Conservation (phyloP, 2,329 filamentous ascomycete genomes). For the Stromatinia cepivora region DNA sequence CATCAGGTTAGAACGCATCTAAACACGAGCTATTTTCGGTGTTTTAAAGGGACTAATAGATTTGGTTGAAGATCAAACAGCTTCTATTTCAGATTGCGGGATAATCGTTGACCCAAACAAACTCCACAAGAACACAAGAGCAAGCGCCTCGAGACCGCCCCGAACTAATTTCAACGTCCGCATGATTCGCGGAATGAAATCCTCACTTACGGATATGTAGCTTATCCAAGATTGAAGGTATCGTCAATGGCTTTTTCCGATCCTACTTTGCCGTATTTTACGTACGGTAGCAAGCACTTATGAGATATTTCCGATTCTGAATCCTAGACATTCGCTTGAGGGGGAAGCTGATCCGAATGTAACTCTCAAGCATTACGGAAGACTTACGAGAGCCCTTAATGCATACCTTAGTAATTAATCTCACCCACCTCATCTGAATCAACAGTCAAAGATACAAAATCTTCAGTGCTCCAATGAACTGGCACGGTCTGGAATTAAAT, state of each 20-base stretch:
- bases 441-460: neutral
- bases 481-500: neutral
- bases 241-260: slow-evolving; percentile 14
- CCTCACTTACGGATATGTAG: neutral
- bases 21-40: slow-evolving; percentile 14
- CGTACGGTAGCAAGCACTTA: neutral
- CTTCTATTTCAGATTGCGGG: slow-evolving; percentile 16
- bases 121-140: slow-evolving; percentile 5
- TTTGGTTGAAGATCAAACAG: slow-evolving; percentile 19
- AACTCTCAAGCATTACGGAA: slow-evolving; percentile 9
- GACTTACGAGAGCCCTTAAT: slow-evolving; percentile 17
- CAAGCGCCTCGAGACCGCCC: neutral
- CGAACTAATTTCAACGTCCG: slow-evolving; percentile 9
- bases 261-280: neutral
- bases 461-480: neutral
- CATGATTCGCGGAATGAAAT: neutral
- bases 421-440: slow-evolving; percentile 1
- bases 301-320: neutral
- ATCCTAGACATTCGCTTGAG: slow-evolving; percentile 12
- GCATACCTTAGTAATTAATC: slow-evolving; percentile 8
- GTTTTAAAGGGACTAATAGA: neutral
- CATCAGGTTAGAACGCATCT: slow-evolving; percentile 1
- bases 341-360: slow-evolving; percentile 20
- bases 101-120: slow-evolving; percentile 17
- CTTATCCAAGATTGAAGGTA: slow-evolving; percentile 9